These are phyloP conservation scores for Penicillium cataractarum DNA, from an alignment of 495 filamentous ascomycete species.

Conservation along the genomic window DNA sequence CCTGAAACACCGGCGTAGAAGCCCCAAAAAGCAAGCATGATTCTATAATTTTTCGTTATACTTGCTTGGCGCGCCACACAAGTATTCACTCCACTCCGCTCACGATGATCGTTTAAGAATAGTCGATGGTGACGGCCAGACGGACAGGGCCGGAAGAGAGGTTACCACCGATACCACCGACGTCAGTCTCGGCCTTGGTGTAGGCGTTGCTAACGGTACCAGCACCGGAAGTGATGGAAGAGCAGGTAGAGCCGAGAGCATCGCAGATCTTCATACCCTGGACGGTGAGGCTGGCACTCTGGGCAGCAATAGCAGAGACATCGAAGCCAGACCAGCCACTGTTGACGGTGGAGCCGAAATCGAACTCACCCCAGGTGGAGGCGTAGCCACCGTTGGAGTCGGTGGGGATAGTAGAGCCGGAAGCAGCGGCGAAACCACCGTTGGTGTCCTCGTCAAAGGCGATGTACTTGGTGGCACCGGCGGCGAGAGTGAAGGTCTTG, in stretches of 20 bases:
- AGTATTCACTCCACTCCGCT: conserved; percentile 12
- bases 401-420: conserved; percentile 38
- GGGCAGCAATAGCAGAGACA: conserved; percentile 43
- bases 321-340: conserved; percentile 46
- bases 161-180: conserved; percentile 48
- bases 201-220: conserved; percentile 42
- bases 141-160: conserved; percentile 33
- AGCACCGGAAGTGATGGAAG: conserved; percentile 34
- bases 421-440: conserved; percentile 40
- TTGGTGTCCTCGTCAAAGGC: conserved; percentile 53
- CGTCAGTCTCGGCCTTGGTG: conserved; percentile 33
- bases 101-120: conserved; percentile 5
- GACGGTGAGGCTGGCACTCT: conserved; percentile 36
- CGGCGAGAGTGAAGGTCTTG: conserved; percentile 44
- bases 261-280: conserved; percentile 44
- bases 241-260: conserved; percentile 31
- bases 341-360: conserved; percentile 41
- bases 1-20: conserved; percentile 10
- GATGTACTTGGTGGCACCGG: conserved; percentile 47
- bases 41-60: conserved; percentile 5
- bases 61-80: conserved; percentile 7
- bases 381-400: conserved; percentile 39
- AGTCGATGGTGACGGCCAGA: conserved; percentile 36
- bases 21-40: conserved; percentile 6
- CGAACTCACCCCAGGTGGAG: conserved; percentile 51